Evolutionary conservation across 305 asterid species (phyloP), one percentile per base, ranked within the genome.

Genomic region (Ajuga reptans): DNA sequence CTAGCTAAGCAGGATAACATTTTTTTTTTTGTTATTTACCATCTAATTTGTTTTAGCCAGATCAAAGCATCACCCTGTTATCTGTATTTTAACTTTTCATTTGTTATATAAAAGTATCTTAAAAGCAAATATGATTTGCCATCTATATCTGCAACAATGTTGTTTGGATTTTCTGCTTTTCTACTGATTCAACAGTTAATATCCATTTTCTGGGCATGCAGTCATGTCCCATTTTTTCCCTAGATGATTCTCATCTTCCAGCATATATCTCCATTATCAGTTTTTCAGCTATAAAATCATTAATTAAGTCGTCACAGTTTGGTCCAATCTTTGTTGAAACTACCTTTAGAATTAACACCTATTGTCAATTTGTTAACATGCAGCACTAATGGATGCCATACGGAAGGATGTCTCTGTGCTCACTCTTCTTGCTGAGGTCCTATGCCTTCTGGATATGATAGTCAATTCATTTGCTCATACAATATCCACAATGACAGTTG

Each of bases 381-480:
- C 92, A 92, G 98, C 71, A 66, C 78, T 92, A 67, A 88, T 88
- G 90, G 90, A 87, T 57, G 74, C 84, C 66, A 87, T 92, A 77
- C 85, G 98, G 64, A 79, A 81, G 77, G 94, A 90, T 82, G 97
- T 90, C 45, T 81, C 82, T 75, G 85, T 79, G 67, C 96, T 92
- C 73, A 88, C 95, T 31, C 86, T 90, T 83, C 93, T 92, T 67
- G 83, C 98, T 37, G 97, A 92, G 85, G 94, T 83, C 67, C 79
- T 92, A 62, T 92, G 98, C 86, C 98, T 92, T 84, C 80, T 92
- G 71, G 98, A 92, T 80, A 85, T 92, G 97, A 79, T 90, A 70
- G 98, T 90, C 61, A 92, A 90, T 80, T 90, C 98, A 75, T 92
- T 92, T 82, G 97, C 98, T 76, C 90, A 88, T 83, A 84, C 86